Evolutionary conservation across 2,329 filamentous ascomycete species (phyloP).

Genomic region (Exophiala phaeomuriformis): DNA sequence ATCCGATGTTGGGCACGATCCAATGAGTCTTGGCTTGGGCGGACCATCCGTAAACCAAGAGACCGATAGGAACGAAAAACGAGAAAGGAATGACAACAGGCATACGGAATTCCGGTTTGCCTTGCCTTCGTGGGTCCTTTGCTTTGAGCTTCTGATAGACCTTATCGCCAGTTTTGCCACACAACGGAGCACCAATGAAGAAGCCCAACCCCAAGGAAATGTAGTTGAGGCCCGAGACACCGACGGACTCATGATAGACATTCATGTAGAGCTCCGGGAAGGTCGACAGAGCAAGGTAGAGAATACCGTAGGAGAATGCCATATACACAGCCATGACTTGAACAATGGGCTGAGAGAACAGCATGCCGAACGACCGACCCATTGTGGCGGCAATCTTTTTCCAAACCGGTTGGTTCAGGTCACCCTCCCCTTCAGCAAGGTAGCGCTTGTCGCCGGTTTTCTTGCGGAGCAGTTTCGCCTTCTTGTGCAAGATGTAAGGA

Average conservation of each 20-base stretch:
- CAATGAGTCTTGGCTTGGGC: conserved; percentile 41
- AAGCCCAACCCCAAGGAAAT: conserved; percentile 54
- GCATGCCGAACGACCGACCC: conserved; percentile 47
- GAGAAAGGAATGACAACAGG: conserved; percentile 48
- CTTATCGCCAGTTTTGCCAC: conserved; percentile 40
- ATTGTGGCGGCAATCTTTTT: conserved; percentile 35
- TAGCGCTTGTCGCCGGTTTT: conserved; percentile 30
- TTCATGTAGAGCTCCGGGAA: conserved; percentile 51
- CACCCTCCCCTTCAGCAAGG: conserved; percentile 29
- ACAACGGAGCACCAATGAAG: conserved; percentile 45
- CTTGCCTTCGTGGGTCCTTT: conserved; percentile 23
- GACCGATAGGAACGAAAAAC: conserved; percentile 41
- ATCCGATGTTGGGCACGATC: conserved; percentile 43
- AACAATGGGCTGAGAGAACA: conserved; percentile 52
- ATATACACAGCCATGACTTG: conserved; percentile 48
- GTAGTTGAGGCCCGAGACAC: conserved; percentile 54
- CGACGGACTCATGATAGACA: conserved; percentile 46
- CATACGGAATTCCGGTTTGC: conserved; percentile 49
- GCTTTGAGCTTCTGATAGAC: conserved; percentile 33
- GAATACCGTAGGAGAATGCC: conserved; percentile 51
- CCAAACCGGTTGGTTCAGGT: conserved; percentile 26
- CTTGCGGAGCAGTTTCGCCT: conserved; percentile 42
- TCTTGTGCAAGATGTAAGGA: conserved; percentile 52
- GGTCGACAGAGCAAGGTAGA: conserved; percentile 55
- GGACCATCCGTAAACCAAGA: conserved; percentile 48